phyloP scores from a whole-genome alignment of 495 filamentous ascomycete genomes.

The Talaromyces stipitatus region DNA sequence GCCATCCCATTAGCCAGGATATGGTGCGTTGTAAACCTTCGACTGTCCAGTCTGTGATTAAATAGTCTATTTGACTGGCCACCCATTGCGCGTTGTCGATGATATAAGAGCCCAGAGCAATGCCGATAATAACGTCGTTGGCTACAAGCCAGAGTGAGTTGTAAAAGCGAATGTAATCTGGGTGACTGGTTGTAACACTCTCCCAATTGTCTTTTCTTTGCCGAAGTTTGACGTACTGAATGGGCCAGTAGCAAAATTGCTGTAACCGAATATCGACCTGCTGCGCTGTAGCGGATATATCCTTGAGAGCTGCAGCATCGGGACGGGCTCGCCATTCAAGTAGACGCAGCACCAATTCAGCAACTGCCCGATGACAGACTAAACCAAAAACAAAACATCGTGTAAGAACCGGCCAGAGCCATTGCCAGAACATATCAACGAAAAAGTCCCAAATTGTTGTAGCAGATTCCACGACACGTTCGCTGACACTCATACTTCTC shows the following conservation, averaged over 20 bases:
- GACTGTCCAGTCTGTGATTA: conserved; percentile 78
- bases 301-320: conserved; percentile 79
- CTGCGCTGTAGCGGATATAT: conserved; percentile 95
- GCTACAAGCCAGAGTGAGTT: conserved; percentile 98
- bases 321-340: conserved; percentile 84
- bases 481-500: conserved; percentile 83
- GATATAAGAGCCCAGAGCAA: conserved; percentile 92
- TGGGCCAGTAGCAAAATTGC: conserved; percentile 98
- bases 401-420: conserved; percentile 71
- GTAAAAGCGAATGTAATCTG: conserved; percentile 98
- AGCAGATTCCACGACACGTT: conserved; percentile 91
- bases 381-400: conserved; percentile 66
- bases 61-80: conserved; percentile 68
- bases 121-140: conserved; percentile 98
- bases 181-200: conserved; percentile 89
- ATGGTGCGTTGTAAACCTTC: conserved; percentile 86
- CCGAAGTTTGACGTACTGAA: conserved; percentile 87
- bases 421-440: conserved; percentile 64
- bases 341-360: conserved; percentile 69
- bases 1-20: conserved; percentile 92
- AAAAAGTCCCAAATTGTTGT: conserved; percentile 72
- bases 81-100: conserved; percentile 90
- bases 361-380: conserved; percentile 71
- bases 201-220: conserved; percentile 89
- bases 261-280: conserved; percentile 96